phyloP scores from a whole-genome alignment of 441 rosid species.

The Eutrema salsugineum region DNA sequence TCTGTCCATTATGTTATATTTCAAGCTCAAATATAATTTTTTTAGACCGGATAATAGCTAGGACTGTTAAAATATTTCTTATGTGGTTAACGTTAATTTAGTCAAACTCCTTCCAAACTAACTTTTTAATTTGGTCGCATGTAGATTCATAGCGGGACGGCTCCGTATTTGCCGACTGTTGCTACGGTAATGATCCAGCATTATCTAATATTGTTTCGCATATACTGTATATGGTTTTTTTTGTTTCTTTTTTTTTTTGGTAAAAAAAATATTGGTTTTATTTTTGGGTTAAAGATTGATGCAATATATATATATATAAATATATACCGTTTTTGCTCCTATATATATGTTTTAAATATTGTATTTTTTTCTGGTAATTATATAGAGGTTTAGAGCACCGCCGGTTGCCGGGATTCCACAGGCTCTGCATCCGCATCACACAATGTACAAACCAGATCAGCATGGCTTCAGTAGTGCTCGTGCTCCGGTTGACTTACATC shows the following conservation, averaged over 20 bases:
- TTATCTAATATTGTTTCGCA: constrained; percentile 7
- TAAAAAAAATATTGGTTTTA: too few species aligned
- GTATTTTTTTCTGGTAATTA: neutral
- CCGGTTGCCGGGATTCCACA: constrained; percentile 35
- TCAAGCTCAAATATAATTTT: neutral
- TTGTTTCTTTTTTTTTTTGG: too few species aligned
- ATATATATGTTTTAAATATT: neutral
- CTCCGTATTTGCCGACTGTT: constrained; percentile 44
- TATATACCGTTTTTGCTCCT: neutral
- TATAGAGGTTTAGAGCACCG: constrained; percentile 50
- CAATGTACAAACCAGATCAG: constrained; percentile 45
- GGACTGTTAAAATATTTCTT: neutral
- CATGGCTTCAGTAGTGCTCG: constrained; percentile 37
- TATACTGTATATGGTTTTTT: neutral
- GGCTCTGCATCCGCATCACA: constrained; percentile 48
- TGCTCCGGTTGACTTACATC: constrained; percentile 59
- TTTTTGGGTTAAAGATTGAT: too few species aligned
- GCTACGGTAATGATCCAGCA: constrained; percentile 39
- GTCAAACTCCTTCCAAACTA: neutral
- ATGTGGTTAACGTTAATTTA: neutral
- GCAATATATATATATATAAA: too few species aligned
- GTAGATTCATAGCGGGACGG: constrained; percentile 49
- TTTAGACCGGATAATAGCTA: neutral
- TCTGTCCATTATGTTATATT: too few species aligned
- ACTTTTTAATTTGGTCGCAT: neutral